These are phyloP conservation scores for Vanderwaltozyma polyspora DNA, from an alignment of 805 yeast genomes.

Conservation along the genomic window DNA sequence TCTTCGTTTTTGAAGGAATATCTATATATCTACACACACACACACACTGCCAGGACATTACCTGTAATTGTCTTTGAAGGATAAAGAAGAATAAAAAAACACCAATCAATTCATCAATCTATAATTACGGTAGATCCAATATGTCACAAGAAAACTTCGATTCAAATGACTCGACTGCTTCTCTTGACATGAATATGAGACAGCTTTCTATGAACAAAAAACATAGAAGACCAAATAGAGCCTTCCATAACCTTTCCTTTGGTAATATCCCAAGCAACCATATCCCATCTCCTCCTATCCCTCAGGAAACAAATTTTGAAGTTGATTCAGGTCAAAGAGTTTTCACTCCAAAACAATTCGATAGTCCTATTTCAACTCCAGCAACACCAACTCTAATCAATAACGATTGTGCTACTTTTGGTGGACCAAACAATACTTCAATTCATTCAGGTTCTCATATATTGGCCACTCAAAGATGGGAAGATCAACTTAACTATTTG, in stretches of 20 bases:
- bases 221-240: constrained; percentile 24
- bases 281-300: constrained; percentile 1
- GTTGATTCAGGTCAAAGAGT: constrained; percentile 1
- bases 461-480: constrained; percentile 27
- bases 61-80: no score
- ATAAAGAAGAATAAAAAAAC: no score
- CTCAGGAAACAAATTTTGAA: neutral
- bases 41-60: no score
- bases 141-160: constrained; percentile 12
- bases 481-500: constrained; percentile 28
- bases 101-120: no score
- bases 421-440: constrained; percentile 3
- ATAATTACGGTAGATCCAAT: no score
- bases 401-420: constrained; percentile 2
- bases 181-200: constrained; percentile 10
- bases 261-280: constrained; percentile 1
- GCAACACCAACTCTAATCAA: constrained; percentile 1
- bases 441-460: constrained; percentile 17
- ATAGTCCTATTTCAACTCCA: constrained; percentile 4
- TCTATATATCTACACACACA: no score
- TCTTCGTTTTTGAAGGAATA: no score
- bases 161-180: constrained; percentile 12
- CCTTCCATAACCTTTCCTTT: constrained; percentile 15
- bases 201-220: constrained; percentile 6
- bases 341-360: constrained; percentile 10